Base-by-base conservation (phyloP, 768 basidiomycete genomes). In the Tephrocybe sp. region DNA sequence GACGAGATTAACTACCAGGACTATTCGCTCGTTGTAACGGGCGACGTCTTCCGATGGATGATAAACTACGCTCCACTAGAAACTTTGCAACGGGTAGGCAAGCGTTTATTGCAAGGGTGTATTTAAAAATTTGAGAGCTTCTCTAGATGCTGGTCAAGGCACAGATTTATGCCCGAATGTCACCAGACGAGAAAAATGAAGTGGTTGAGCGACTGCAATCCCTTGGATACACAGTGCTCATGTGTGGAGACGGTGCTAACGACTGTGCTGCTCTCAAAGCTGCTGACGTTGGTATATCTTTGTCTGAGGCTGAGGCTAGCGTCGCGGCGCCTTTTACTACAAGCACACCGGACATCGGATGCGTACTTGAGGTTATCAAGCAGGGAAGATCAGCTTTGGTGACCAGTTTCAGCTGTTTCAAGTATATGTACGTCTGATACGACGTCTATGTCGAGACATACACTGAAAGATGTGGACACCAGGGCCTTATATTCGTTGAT, bases 401-500 rank as follows among this genome's bases (percentile, higher is more conserved):
- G 45, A 98, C 97, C 1, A 96, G 93, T 66, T 99, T 99, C 70
- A 95, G 93, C 57, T 98, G 96, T 71, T 99, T 99, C 84, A 99
- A 99, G 69, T 99, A 98, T 63, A 99, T 99, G 96, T 95, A 59
- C 68, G 91, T 75, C 28, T 37, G 21, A 18, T n/a, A 12, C 15
- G 9, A 8, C 28, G 9, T 21, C 21, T 9, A 11, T 42, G 26
- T 21, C 4, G 12, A 8, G 16, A n/a, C 19, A 19, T 24, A 27
- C 58, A 55, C 34, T 64, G 43, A 42, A 45, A 46, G 37, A 34
- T 44, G 2, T 42, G 35, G 16, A 22, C 30, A 55, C 15, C 59
- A 98, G 95, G 96, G 97, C 97, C 0, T 69, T 99, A 36, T 99
- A 98, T 69, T 99, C 97, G 11, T 77, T 99, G 57, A 99, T 99